phyloP scores from a whole-genome alignment of 2,329 filamentous ascomycete genomes.

The Cytospora paraplurivora region DNA sequence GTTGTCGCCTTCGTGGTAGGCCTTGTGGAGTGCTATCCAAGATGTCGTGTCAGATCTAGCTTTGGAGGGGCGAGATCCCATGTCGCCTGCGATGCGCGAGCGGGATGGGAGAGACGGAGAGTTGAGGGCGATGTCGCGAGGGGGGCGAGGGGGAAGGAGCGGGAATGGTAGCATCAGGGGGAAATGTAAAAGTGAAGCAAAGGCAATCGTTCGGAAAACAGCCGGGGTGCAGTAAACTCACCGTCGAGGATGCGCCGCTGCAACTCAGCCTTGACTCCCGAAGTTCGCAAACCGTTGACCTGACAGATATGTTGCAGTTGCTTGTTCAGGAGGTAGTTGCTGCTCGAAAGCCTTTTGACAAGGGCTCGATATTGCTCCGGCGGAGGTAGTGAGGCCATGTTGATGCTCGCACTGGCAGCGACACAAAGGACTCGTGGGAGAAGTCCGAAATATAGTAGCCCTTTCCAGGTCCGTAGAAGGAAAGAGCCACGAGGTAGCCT shows the following conservation, averaged over 20 bases:
- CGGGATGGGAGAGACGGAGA: neutral
- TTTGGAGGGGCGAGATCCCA: neutral
- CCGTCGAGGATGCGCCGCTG: conserved; percentile 77
- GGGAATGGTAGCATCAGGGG: neutral
- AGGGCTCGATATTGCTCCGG: conserved; percentile 49
- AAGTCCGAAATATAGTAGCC: neutral
- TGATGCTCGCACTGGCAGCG: conserved; percentile 2
- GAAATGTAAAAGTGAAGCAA: neutral
- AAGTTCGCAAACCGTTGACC: conserved; percentile 72
- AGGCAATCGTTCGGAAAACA: neutral
- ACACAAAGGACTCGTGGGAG: neutral
- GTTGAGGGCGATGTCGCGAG: neutral
- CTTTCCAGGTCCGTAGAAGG: conserved; percentile 13
- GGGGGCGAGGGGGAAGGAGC: neutral
- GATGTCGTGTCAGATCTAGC: conserved; percentile 21
- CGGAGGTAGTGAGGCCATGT: conserved; percentile 33
- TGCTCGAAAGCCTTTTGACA: conserved; percentile 40
- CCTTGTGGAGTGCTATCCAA: conserved; percentile 20
- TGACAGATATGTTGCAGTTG: conserved; percentile 78
- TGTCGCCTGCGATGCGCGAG: neutral
- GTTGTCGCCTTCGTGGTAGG: conserved; percentile 20
- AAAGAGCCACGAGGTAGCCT: conserved; percentile 2
- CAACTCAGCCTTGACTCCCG: conserved; percentile 82
- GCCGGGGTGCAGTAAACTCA: conserved; percentile 56
- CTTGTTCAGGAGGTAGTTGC: conserved; percentile 52